Evolutionary conservation across 306 rosid species (phyloP), one percentile per base, ranked within the genome.

Genomic region (Hylodesmum podocarpum): DNA sequence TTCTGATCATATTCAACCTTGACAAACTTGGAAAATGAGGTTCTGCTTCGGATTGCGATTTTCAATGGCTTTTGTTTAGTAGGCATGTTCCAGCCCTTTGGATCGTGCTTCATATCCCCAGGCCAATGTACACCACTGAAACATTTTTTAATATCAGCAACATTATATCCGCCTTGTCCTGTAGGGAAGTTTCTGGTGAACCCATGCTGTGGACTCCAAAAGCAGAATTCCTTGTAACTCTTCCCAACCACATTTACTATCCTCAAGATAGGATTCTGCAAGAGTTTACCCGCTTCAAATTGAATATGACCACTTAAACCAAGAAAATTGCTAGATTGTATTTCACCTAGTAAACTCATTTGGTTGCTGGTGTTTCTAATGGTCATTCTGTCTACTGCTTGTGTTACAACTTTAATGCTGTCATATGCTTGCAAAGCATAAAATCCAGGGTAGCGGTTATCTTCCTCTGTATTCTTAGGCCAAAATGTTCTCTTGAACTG

Each of bases 11-110:
- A 70, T 8, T 44, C 85, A 24, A 91, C 86, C 16, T 75, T 87
- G 70, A 90, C 97, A 82, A 90, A 92, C 77, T 58, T 86, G 16
- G 75, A 63, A 83, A 92, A 89, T 16, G 85, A 69, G 37, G 93
- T 70, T 28, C 67, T 81, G 19, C 85, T 89, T 1, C 96, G 92
- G 43, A 92, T 85, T 37, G 88, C 96, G 2, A 92, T 87, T 77
- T 3, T 85, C 86, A 92, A 40, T 19, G 77, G 89, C 28, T 82
- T 87, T 15, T 9, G 47, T 72, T 31, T 44, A 2, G 83, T 78
- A 19, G 97, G 96, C 86, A 92, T 82, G 31, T 69, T 74, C 96
- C 96, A 92, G 0, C 96, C 97, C 83, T 81, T 85, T 12, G 96
- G 93, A 66, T 9, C 33, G 2, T 70, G 22, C 2, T 18, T 4